A percentile compares a stretch with the other conserved stretches of the same genome.
These are phyloP conservation scores for Fusarium pilosicola DNA, from an alignment of 2,329 filamentous ascomycete species.

Conservation along the genomic window DNA sequence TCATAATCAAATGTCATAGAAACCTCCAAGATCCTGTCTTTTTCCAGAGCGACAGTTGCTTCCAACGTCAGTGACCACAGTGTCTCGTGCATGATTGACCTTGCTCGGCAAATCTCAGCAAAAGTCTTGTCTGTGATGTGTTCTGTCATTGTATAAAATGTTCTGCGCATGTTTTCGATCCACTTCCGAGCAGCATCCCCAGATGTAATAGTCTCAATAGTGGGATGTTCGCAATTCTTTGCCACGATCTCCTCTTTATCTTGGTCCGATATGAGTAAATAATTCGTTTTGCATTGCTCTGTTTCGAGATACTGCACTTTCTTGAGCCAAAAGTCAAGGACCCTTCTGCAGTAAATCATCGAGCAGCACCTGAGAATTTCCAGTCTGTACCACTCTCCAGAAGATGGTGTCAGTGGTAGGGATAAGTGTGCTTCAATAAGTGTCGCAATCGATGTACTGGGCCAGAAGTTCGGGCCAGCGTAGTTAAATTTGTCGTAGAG, in stretches of 20 bases:
- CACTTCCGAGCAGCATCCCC: accelerated
- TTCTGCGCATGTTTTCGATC: accelerated
- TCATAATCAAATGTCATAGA: accelerated
- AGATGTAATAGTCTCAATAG: accelerated
- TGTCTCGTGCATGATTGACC: background rate
- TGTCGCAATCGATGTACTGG: accelerated
- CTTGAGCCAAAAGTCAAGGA: background rate
- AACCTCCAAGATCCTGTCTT: accelerated
- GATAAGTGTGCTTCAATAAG: accelerated
- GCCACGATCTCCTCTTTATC: background rate
- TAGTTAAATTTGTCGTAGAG: too few species aligned
- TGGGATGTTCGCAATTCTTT: accelerated
- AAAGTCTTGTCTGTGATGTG: accelerated
- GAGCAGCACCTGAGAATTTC: background rate
- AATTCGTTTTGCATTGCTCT: accelerated
- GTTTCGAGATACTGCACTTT: background rate
- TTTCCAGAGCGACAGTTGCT: background rate
- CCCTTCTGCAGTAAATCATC: background rate
- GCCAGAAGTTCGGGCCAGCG: accelerated
- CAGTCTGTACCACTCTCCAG: background rate
- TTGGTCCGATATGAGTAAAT: accelerated
- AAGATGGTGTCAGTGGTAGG: background rate
- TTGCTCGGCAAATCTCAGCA: background rate
- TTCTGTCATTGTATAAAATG: background rate
- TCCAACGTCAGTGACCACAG: accelerated